Percentiles rank a stretch among this genome's conserved stretches.
Conservation (phyloP, 345 rosid genomes). For the Lumnitzera littorea region DNA sequence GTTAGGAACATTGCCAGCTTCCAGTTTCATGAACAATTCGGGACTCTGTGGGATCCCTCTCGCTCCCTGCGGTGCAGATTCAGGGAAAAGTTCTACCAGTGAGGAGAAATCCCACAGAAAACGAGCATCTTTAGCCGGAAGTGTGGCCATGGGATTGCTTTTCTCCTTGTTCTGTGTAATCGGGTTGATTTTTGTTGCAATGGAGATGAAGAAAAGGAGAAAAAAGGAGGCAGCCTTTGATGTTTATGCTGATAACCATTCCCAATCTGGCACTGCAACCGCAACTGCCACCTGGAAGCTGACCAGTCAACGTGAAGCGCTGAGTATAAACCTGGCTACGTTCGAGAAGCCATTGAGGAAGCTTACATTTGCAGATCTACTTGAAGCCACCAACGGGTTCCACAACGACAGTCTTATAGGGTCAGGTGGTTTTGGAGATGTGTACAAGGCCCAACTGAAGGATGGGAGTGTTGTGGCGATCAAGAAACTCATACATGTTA, state of each 20-base stretch:
- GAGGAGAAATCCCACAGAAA: slow-evolving; percentile 44
- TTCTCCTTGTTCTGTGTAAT: slow-evolving; percentile 69
- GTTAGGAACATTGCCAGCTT: slow-evolving; percentile 61
- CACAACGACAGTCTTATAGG: slow-evolving; percentile 80
- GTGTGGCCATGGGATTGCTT: slow-evolving; percentile 86
- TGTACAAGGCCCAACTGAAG: slow-evolving; percentile 78
- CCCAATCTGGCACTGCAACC: slow-evolving; percentile 63
- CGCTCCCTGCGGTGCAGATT: slow-evolving; percentile 31
- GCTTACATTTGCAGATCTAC: slow-evolving; percentile 89
- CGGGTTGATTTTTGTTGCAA: slow-evolving; percentile 47
- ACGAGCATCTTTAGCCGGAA: slow-evolving; percentile 52
- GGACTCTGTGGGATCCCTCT: slow-evolving; percentile 91
- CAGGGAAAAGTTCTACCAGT: slow-evolving; percentile 18
- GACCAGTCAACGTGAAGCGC: slow-evolving; percentile 58
- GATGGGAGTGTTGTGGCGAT: slow-evolving; percentile 89
- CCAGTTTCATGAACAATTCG: slow-evolving; percentile 59
- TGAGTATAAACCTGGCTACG: slow-evolving; percentile 76
- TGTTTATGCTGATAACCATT: slow-evolving; percentile 47
- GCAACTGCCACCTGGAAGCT: slow-evolving; percentile 68
- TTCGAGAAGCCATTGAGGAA: slow-evolving; percentile 81
- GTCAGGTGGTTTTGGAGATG: slow-evolving; percentile 96
- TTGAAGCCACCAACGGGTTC: slow-evolving; percentile 86
- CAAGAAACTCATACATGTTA: slow-evolving; percentile 84
- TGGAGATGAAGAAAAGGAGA: slow-evolving; percentile 69
- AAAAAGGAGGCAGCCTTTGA: slow-evolving; percentile 51